These are phyloP conservation scores for Neofusicoccum cordaticola DNA, from an alignment of 2,329 filamentous ascomycete genomes.

Conservation along the genomic window DNA sequence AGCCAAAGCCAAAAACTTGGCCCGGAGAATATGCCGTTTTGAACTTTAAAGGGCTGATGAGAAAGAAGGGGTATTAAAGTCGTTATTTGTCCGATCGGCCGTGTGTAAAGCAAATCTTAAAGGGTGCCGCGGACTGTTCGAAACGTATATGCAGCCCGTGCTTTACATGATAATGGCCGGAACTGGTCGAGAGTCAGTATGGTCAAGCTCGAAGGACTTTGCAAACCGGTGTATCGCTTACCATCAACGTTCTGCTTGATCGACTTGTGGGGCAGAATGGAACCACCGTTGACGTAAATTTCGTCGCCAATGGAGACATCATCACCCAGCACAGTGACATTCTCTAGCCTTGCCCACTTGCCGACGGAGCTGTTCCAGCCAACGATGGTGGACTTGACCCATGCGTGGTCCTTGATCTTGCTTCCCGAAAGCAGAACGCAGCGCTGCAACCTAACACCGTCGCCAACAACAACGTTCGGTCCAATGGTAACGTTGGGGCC, in stretches of 20 bases:
- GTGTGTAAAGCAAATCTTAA: background rate
- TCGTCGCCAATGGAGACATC: conserved; percentile 97
- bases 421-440: conserved; percentile 84
- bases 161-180: conserved; percentile 49
- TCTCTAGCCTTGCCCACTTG: conserved; percentile 94
- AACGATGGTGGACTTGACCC: conserved; percentile 98
- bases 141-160: background rate
- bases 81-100: conserved; percentile 8
- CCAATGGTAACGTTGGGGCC: conserved; percentile 96
- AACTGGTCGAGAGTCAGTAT: conserved; percentile 28
- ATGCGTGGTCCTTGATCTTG: conserved; percentile 98
- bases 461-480: conserved; percentile 85
- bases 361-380: conserved; percentile 97
- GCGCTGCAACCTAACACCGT: conserved; percentile 90
- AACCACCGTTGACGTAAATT: conserved; percentile 97
- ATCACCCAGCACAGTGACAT: conserved; percentile 95
- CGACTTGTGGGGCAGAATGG: conserved; percentile 93
- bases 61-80: conserved; percentile 16
- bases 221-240: conserved; percentile 24
- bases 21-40: background rate
- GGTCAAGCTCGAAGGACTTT: background rate
- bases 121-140: background rate
- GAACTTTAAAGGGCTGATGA: background rate
- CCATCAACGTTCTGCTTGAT: conserved; percentile 95
- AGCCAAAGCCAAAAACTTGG: background rate